phyloP scores from a whole-genome alignment of 371 early-diverging fungal genomes.

The Chytridiales sp. region DNA sequence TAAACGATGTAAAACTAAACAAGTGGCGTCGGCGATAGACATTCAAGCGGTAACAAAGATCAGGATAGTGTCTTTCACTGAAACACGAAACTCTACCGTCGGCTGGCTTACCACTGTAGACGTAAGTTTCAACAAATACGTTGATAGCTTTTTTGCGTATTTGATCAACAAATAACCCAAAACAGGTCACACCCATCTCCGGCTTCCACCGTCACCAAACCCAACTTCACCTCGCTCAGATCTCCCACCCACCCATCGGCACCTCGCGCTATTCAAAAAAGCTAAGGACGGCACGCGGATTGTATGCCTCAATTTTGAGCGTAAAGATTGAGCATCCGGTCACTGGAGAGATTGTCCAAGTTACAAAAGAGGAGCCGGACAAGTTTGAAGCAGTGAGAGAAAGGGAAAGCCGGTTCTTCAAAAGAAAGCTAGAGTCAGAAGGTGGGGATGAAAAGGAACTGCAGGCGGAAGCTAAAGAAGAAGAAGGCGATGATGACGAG shows the following conservation, averaged over 20 bases:
- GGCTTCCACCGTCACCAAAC: constrained; percentile 11
- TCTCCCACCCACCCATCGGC: constrained; percentile 62
- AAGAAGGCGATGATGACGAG: neutral
- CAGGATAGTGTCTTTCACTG: constrained; percentile 17
- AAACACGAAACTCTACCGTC: constrained; percentile 17
- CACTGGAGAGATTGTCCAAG: constrained; percentile 15
- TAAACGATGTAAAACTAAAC: too few relatives aligned
- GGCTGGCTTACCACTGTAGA: constrained; percentile 25
- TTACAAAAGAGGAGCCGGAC: constrained; percentile 42
- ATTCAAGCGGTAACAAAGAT: constrained; percentile 10
- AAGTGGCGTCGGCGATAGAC: neutral
- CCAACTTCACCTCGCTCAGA: constrained; percentile 10
- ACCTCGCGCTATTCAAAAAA: constrained; percentile 56
- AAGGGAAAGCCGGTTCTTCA: constrained; percentile 62
- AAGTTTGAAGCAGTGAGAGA: constrained; percentile 54
- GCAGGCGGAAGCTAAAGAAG: constrained; percentile 11
- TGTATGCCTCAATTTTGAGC: constrained; percentile 50
- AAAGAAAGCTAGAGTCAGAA: constrained; percentile 49
- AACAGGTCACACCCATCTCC: constrained; percentile 17
- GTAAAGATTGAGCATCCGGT: constrained; percentile 52
- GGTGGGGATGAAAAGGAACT: constrained; percentile 54
- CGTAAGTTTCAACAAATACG: constrained; percentile 10
- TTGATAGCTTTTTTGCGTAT: too few relatives aligned
- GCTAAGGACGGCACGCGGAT: constrained; percentile 56
- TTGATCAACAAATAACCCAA: neutral